phyloP scores from a whole-genome alignment of 768 basidiomycete genomes.

The Lentinula sp. region DNA sequence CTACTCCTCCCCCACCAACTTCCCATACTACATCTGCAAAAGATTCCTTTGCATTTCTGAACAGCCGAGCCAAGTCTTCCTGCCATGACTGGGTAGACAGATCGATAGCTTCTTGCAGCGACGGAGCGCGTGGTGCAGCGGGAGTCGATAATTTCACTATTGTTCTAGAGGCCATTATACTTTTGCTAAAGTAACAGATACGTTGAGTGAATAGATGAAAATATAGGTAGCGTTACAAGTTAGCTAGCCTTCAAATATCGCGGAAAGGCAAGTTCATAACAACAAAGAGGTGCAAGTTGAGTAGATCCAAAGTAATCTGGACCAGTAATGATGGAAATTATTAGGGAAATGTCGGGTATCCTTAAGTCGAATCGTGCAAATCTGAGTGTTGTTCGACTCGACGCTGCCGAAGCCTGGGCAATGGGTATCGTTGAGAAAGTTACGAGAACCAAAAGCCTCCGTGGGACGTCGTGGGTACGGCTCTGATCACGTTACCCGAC shows the following conservation, averaged over 20 bases:
- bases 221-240: neutral
- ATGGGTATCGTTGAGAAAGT: neutral
- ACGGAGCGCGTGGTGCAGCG: conserved; percentile 25
- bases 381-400: neutral
- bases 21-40: conserved; percentile 99
- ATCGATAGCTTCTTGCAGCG: conserved; percentile 58
- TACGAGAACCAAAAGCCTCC: neutral
- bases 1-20: conserved; percentile 36
- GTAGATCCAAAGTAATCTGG: neutral
- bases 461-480: neutral
- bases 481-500: neutral
- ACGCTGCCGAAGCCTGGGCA: neutral
- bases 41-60: conserved; percentile 78
- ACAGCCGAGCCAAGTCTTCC: conserved; percentile 69
- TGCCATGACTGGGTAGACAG: conserved; percentile 76
- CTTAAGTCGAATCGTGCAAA: neutral
- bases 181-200: neutral
- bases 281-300: neutral
- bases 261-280: neutral
- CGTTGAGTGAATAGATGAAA: neutral
- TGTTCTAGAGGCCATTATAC: neutral
- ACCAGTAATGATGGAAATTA: neutral
- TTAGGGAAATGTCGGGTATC: neutral
- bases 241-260: neutral
- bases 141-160: neutral